A percentile compares a stretch with the other conserved stretches of the same genome.
phyloP scores from a whole-genome alignment of 1,284 basidiomycete genomes.

The Cryptococcus amylolentus region DNA sequence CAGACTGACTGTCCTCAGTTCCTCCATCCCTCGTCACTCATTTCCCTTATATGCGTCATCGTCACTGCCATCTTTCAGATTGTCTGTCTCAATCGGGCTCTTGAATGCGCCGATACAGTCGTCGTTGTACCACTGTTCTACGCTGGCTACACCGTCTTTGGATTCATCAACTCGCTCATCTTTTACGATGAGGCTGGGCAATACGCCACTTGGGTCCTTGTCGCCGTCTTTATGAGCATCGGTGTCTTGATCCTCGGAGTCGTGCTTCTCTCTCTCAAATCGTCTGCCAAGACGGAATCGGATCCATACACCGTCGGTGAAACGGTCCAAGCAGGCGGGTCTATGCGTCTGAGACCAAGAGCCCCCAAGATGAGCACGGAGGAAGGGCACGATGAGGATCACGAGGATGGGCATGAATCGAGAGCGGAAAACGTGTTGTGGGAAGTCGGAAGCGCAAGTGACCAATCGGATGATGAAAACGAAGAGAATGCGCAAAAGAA shows the following conservation, averaged over 20 bases:
- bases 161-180: constrained; percentile 65
- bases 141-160: constrained; percentile 61
- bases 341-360: constrained; percentile 34
- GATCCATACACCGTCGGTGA: constrained; percentile 32
- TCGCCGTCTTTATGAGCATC: constrained; percentile 80
- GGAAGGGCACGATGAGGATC: constrained; percentile 13
- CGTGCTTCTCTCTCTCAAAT: constrained; percentile 50
- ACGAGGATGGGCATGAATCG: neutral
- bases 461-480: constrained; percentile 17
- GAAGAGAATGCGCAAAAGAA: constrained; percentile 18
- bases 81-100: constrained; percentile 79
- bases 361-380: constrained; percentile 5
- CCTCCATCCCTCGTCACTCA: constrained; percentile 70
- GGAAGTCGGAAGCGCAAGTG: constrained; percentile 41
- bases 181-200: constrained; percentile 78
- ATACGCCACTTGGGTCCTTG: constrained; percentile 78
- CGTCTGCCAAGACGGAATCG: constrained; percentile 31
- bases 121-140: constrained; percentile 71
- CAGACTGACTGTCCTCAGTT: constrained; percentile 51
- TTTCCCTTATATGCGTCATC: constrained; percentile 75
- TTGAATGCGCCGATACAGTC: constrained; percentile 62
- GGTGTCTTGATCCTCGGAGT: constrained; percentile 79
- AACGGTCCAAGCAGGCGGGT: constrained; percentile 10
- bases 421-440: constrained; percentile 30
- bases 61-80: constrained; percentile 83